Percentiles rank a stretch among this genome's conserved stretches.
These are phyloP conservation scores for Neurospora tetraspora DNA, from an alignment of 495 filamentous ascomycete species.

Conservation along the genomic window DNA sequence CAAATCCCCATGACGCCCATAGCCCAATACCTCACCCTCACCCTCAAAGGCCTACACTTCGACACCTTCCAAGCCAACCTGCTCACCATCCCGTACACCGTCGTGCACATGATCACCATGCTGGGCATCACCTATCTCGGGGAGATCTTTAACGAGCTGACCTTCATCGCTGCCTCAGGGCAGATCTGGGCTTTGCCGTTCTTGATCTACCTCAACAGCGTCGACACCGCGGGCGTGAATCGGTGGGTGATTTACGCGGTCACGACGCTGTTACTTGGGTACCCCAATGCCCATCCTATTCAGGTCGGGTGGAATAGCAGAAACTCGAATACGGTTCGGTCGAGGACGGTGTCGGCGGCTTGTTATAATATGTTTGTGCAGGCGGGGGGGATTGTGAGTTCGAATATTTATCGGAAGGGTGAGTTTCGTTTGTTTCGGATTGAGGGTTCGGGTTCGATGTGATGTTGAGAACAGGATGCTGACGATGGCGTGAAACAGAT, in stretches of 20 bases:
- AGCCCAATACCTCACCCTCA: slow-evolving; percentile 54
- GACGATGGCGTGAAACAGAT: slow-evolving; percentile 32
- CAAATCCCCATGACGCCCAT: slow-evolving; percentile 50
- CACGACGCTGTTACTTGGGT: slow-evolving; percentile 46
- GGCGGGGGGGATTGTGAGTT: slow-evolving; percentile 47
- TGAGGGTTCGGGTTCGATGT: not conserved
- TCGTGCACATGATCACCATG: slow-evolving; percentile 35
- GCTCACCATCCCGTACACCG: slow-evolving; percentile 29
- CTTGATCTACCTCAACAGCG: slow-evolving; percentile 41
- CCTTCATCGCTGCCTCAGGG: slow-evolving; percentile 22
- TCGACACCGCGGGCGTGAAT: slow-evolving; percentile 32
- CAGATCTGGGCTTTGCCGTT: slow-evolving; percentile 50
- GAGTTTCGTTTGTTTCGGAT: not conserved
- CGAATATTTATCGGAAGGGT: slow-evolving; percentile 53
- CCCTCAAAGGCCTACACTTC: slow-evolving; percentile 51
- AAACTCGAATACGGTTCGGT: slow-evolving; percentile 47
- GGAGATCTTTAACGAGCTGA: slow-evolving; percentile 41
- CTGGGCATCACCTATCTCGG: slow-evolving; percentile 38
- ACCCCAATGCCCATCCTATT: slow-evolving; percentile 50
- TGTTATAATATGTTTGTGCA: slow-evolving; percentile 62
- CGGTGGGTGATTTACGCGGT: slow-evolving; percentile 49
- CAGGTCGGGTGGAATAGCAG: slow-evolving; percentile 57
- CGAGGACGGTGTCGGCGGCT: slow-evolving; percentile 46
- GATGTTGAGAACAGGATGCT: slow-evolving; percentile 20
- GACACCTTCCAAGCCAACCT: slow-evolving; percentile 58